Base-by-base conservation (phyloP, 441 rosid genomes). In the Adansonia madagascariensis region DNA sequence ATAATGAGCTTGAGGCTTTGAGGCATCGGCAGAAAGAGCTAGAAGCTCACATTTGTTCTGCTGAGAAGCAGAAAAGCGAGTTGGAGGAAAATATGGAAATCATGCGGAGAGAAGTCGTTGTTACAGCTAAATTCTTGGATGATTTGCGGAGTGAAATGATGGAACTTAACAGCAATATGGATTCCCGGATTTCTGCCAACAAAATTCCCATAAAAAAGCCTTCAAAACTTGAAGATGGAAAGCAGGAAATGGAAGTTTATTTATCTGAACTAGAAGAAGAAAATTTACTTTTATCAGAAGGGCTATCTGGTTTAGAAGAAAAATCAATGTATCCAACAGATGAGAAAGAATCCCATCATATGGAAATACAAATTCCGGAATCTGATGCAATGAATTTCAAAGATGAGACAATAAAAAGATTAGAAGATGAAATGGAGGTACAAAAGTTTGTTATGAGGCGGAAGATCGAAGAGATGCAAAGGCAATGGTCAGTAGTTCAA, bases 221-320 rank as follows among this genome's bases (percentile, higher is more conserved):
- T 69, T 79, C 88, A 8, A 90, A 81, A 77, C 78, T 80, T 12
- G 86, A 83, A 76, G 73, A 78, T 12, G 60, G 77, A 56, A 81
- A 82, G 82, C 31, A 65, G 55, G 93, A 86, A 61, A 59, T 85
- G 77, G 88, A 88, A 81, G 80, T 75, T 76, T 87, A 84, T 73
- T 78, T 86, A 71, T 77, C 79, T 43, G 88, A 88, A 75, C 76
- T 87, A 50, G 87, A 86, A 81, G 80, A 85, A 53, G 91, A 88
- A 75, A 89, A 89, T 67, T 72, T 80, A 35, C 86, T 84, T 80
- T 71, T 86, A 76, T 84, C 85, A 22, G 88, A 80, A 65, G 71
- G 86, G 62, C 65, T 85, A 75, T 85, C 71, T 61, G 89, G 86
- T 71, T 62, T 86, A 85, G 94, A 91, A 86, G 88, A 87, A 76